These are phyloP conservation scores for Penicillium thymicola DNA, from an alignment of 2,329 filamentous ascomycete species.

Conservation along the genomic window DNA sequence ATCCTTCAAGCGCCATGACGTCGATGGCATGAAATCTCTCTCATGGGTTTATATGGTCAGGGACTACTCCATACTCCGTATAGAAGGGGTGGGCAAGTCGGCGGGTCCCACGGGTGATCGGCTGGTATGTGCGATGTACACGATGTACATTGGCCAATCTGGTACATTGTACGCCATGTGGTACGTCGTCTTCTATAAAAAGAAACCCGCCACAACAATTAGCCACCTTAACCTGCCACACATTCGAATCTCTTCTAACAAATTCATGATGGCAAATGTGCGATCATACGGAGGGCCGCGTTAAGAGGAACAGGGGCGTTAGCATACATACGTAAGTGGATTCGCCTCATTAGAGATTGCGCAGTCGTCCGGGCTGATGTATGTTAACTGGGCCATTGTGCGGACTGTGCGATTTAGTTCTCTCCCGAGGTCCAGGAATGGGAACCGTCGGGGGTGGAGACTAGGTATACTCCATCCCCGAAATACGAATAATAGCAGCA, in stretches of 20 bases:
- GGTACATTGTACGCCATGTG: background rate
- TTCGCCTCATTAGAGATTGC: background rate
- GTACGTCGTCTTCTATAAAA: constrained; percentile 5
- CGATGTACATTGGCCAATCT: background rate
- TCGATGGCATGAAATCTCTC: background rate
- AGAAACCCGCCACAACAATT: constrained; percentile 2
- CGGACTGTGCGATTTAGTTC: background rate
- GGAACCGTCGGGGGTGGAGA: background rate
- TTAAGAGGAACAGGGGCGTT: background rate
- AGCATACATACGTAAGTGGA: background rate
- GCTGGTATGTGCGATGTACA: background rate
- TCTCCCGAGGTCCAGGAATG: background rate
- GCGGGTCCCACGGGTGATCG: background rate
- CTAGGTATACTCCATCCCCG: background rate
- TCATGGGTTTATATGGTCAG: background rate
- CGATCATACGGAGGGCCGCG: background rate
- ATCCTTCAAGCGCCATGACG: constrained; percentile 6
- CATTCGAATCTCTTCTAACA: background rate
- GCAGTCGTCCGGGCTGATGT: background rate
- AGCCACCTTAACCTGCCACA: background rate
- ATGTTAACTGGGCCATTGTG: background rate
- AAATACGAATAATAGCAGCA: background rate
- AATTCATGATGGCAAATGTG: background rate
- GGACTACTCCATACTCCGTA: background rate
- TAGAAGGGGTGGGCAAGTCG: background rate